These are phyloP conservation scores for Salix viminalis DNA, from an alignment of 345 rosid genomes.

Conservation along the genomic window DNA sequence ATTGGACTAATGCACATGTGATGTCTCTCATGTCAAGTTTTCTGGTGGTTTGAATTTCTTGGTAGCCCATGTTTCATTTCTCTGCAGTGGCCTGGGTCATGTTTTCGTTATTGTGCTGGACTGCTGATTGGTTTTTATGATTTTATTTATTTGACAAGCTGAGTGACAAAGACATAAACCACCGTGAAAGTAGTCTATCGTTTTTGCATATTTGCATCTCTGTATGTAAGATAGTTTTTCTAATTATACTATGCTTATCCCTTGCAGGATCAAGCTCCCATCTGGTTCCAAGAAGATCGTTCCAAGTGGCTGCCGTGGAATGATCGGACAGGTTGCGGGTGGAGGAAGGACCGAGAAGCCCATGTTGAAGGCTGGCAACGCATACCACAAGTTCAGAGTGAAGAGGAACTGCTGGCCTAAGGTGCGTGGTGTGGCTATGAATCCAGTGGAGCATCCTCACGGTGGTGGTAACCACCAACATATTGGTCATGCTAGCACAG, in stretches of 20 bases:
- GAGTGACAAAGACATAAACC: no score
- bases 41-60: neutral
- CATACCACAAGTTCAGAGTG: slow-evolving; percentile 64
- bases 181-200: no score
- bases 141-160: no score
- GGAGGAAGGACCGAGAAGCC: slow-evolving; percentile 85
- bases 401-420: slow-evolving; percentile 85
- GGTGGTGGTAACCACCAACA: slow-evolving; percentile 90
- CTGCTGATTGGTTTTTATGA: neutral
- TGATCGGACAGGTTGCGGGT: slow-evolving; percentile 75
- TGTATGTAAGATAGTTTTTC: neutral
- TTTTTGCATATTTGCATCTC: no score
- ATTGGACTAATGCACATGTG: neutral
- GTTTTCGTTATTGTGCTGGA: neutral
- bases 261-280: slow-evolving; percentile 59
- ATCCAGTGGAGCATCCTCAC: slow-evolving; percentile 84
- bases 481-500: slow-evolving; percentile 71
- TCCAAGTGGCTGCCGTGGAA: slow-evolving; percentile 69
- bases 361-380: slow-evolving; percentile 65
- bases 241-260: neutral
- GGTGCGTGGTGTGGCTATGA: slow-evolving; percentile 90
- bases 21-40: neutral
- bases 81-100: neutral
- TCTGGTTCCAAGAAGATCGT: slow-evolving; percentile 68
- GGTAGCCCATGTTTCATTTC: neutral